Evolutionary conservation across 148 eudicot species (phyloP).

Genomic region (Camellia japonica): DNA sequence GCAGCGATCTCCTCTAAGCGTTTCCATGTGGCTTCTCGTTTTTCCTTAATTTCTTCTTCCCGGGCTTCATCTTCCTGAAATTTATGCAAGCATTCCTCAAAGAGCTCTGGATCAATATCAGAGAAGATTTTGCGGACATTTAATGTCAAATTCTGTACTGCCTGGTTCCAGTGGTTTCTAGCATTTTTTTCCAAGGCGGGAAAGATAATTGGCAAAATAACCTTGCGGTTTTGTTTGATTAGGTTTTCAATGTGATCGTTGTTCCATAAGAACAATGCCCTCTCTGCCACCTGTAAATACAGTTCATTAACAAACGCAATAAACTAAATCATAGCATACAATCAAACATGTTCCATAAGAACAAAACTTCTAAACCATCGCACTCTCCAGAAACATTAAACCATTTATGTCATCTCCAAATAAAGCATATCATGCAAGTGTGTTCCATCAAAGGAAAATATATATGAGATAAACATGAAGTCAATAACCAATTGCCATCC

Average conservation of each 20-base stretch:
- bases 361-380: not conserved
- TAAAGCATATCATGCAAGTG: not conserved
- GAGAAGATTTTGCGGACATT: slow-evolving; percentile 34
- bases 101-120: slow-evolving; percentile 32
- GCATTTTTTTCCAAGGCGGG: slow-evolving; percentile 34
- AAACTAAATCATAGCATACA: not conserved
- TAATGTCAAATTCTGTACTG: slow-evolving; percentile 36
- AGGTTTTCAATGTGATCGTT: slow-evolving; percentile 50
- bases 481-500: not conserved
- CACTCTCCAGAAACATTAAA: no score
- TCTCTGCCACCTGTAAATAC: slow-evolving; percentile 48
- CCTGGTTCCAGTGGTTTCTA: slow-evolving; percentile 37
- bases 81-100: slow-evolving; percentile 30
- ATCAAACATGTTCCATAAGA: not conserved
- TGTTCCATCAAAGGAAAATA: not conserved
- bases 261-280: slow-evolving; percentile 54
- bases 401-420: no score
- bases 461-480: not conserved
- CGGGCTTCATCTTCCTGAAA: slow-evolving; percentile 32
- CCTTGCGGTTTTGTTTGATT: slow-evolving; percentile 45
- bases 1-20: slow-evolving; percentile 32
- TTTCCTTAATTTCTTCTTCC: slow-evolving; percentile 22
- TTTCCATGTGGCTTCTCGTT: slow-evolving; percentile 32
- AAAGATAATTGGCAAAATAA: slow-evolving; percentile 37
- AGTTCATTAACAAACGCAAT: not conserved